Conservation (phyloP, 2,329 filamentous ascomycete species). For the Bretziella fagacearum region DNA sequence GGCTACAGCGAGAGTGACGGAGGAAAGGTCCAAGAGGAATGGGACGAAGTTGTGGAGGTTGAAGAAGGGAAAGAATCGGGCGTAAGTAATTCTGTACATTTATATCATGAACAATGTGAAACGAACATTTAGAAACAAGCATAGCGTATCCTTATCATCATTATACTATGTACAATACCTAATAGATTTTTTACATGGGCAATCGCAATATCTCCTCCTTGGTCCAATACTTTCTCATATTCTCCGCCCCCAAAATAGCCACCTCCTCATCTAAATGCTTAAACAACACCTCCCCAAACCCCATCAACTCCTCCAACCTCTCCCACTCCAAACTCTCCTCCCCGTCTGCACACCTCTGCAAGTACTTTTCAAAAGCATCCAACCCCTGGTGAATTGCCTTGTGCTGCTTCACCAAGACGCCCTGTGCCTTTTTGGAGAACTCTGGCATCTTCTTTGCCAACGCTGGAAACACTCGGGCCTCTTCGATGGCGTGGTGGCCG, state of each 20-base stretch:
- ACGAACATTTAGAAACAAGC: background rate
- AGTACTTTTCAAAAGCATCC: slow-evolving; percentile 48
- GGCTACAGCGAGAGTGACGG: slow-evolving; percentile 55
- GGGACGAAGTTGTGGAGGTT: slow-evolving; percentile 39
- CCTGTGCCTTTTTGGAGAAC: slow-evolving; percentile 30
- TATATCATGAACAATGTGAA: too few relatives aligned
- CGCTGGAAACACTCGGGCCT: slow-evolving; percentile 61
- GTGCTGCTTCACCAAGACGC: slow-evolving; percentile 55
- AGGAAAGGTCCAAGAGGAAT: slow-evolving; percentile 24
- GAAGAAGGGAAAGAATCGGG: slow-evolving; percentile 18
- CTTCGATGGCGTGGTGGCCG: slow-evolving; percentile 69
- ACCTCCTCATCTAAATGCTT: slow-evolving; percentile 76
- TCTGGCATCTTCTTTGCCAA: slow-evolving; percentile 65
- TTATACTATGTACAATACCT: too few relatives aligned
- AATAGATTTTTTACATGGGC: slow-evolving; percentile 37
- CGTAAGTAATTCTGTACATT: background rate
- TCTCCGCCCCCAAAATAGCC: slow-evolving; percentile 58
- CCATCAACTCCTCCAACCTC: slow-evolving; percentile 35
- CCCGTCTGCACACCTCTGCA: slow-evolving; percentile 35
- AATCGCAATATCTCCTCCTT: slow-evolving; percentile 55
- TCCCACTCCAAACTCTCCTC: slow-evolving; percentile 44
- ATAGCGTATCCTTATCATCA: background rate
- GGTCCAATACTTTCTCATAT: slow-evolving; percentile 74
- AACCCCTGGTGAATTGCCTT: slow-evolving; percentile 61
- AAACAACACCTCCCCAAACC: slow-evolving; percentile 69